Evolutionary conservation across 2,329 filamentous ascomycete genomes (phyloP).

Genomic region (Pseudogymnoascus sp.): DNA sequence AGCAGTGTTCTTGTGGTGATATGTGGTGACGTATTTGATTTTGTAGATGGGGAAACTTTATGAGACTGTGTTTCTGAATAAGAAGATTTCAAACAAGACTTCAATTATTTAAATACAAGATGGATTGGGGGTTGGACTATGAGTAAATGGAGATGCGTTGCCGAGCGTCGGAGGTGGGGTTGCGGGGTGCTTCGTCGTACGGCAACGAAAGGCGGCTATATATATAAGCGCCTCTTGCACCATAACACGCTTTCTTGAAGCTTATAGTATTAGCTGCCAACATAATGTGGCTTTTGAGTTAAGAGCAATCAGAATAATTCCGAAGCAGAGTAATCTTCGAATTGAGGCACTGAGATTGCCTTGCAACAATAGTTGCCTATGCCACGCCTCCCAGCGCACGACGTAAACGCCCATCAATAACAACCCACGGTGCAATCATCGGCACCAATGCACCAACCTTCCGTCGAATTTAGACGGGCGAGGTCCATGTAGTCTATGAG

Average conservation of each 20-base stretch:
- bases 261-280: neutral
- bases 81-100: neutral
- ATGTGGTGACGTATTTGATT: neutral
- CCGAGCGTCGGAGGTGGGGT: neutral
- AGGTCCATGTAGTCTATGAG: neutral
- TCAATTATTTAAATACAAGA: neutral
- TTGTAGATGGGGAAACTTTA: neutral
- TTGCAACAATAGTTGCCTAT: neutral
- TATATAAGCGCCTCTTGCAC: conserved; percentile 2
- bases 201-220: conserved; percentile 7
- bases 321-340: neutral
- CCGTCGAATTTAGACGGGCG: neutral
- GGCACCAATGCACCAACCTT: neutral
- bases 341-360: neutral
- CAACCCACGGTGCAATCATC: neutral
- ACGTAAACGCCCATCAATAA: neutral
- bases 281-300: neutral
- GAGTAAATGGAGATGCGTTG: neutral
- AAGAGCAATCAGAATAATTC: neutral
- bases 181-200: neutral
- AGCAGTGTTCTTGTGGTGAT: neutral
- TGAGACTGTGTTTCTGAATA: neutral
- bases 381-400: neutral
- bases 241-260: neutral
- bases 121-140: neutral